Base-by-base conservation (phyloP, 1,139 yeast genomes). In the Blastobotrys ciferrii region DNA sequence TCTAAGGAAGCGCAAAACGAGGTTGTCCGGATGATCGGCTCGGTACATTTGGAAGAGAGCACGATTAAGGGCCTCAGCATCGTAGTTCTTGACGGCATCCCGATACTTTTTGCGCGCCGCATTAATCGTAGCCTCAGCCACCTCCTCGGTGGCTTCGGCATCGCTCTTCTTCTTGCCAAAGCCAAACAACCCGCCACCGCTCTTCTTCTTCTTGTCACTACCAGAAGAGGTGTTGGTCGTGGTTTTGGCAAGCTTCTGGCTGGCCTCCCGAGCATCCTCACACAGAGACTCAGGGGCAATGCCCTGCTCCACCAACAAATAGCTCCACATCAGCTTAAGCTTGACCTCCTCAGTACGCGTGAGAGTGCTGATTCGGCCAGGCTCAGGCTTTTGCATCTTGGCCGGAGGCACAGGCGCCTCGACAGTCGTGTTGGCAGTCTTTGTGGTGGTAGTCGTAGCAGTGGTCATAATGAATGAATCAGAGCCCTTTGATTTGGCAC, bases 321-420 rank as follows among this genome's bases (percentile, higher is more conserved):
- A 77, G 36, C 85, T 81, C 92, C 94, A 85, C 45, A 82, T 74
- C 61, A 86, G 91, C 67, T 87, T 87, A 58, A 88, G 73, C 36
- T 73, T 73, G 48, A 75, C 70, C 59, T 85, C 94, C 66, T 87
- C 84, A 35, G 79, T 82, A 1, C 73, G 67, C 11, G 82, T 76
- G 43, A 87, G 70, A 23, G 81, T 76, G 54, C 78, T 80, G 43
- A 80, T 73, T 56, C 86, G 76, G 9, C 91, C 91, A 2, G 76
- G 62, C 32, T 50, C 50, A 4, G 28, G 31, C 32, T 32, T 19
- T 30, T 39, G 42, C 12, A 12, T 28, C 32, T 13, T 28, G 19
- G 36, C 37, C 28, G 46, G 40, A 30, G 43, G 28, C 9, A 23
- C 28, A 6, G 28, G 28, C 5, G 28, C 28, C 28, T 23, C 9